Evolutionary conservation across 2,329 filamentous ascomycete species (phyloP), one percentile per base, ranked within the genome.

Genomic region (Penicillium olsonii): DNA sequence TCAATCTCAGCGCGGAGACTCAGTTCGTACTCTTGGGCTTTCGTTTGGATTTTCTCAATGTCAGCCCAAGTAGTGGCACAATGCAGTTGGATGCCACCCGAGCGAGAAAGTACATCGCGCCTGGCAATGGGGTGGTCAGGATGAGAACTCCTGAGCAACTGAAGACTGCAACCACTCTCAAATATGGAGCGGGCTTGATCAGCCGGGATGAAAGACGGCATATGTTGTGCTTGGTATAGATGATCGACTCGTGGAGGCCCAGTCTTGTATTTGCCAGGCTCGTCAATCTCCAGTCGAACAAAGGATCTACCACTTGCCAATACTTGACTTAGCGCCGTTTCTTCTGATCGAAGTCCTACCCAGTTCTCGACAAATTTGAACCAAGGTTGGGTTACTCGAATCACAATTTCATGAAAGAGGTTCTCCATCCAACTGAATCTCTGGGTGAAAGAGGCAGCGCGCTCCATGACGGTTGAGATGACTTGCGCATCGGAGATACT

Each of bases 41-140:
- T 83, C 2, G 68, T 66, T 57, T 90, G 84, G n/a, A 90, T 75
- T 11, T 73, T 65, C 35, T 84, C 75, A 42, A 92, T 85, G 20
- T 84, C 79, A 39, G 80, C 73, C 89, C 89, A 94, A 26, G 82
- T 82, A 59, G 88, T 90, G 5, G 82, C 79, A 85, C 87, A 92
- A 31, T 81, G 74, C 2, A 89, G 73, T 12, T 69, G 67, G 2
- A 87, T 86, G 11, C 84, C 80, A 6, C 74, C 68, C 10, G 75
- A 73, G 11, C 71, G 66, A 9, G 64, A 58, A 5, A 83, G 66
- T 5, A 79, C 72, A 20, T 76, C 73, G n/a, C 75, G 62, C 35
- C 76, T 77, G 12, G 83, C 80, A 35, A 94, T 73, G 0, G 86
- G 84, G 64, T 95, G 88, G 2, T 84, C 76, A 5, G 88, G 81